Evolutionary conservation across 306 rosid genomes (phyloP).

Genomic region (Gleditsia sinensis): DNA sequence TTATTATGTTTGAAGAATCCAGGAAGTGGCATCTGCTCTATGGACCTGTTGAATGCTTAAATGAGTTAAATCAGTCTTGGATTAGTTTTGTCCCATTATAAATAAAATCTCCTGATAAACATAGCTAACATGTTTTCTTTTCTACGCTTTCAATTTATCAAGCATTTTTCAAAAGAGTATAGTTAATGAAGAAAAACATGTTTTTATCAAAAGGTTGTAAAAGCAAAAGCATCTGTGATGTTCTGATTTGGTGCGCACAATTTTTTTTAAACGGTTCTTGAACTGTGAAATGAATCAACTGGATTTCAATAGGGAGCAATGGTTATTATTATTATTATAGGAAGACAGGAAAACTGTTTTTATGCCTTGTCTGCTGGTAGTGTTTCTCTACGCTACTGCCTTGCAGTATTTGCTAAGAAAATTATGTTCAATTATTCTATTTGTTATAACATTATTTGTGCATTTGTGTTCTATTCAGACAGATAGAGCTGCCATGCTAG

Average conservation of each 20-base stretch:
- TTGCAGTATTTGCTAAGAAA: not conserved
- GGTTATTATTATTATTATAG: not conserved
- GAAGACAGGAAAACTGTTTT: not conserved
- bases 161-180: conserved; percentile 3
- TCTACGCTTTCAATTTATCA: not conserved
- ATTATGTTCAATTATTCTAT: conserved; percentile 9
- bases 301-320: conserved; percentile 22
- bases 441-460: conserved; percentile 33
- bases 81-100: not conserved
- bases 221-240: not conserved
- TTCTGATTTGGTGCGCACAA: conserved; percentile 2
- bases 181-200: conserved; percentile 20
- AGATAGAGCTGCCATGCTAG: conserved; percentile 97
- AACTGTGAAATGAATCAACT: not conserved
- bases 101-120: not conserved
- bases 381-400: not conserved
- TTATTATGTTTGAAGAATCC: not conserved
- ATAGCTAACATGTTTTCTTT: conserved; percentile 10
- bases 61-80: conserved; percentile 13
- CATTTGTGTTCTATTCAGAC: conserved; percentile 53
- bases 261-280: not conserved
- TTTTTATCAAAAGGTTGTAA: not conserved
- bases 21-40: not conserved
- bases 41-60: conserved; percentile 6
- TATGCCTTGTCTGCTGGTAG: conserved; percentile 11